Base-by-base conservation (phyloP, 1,284 basidiomycete species). In the Fomitopsis palustris region DNA sequence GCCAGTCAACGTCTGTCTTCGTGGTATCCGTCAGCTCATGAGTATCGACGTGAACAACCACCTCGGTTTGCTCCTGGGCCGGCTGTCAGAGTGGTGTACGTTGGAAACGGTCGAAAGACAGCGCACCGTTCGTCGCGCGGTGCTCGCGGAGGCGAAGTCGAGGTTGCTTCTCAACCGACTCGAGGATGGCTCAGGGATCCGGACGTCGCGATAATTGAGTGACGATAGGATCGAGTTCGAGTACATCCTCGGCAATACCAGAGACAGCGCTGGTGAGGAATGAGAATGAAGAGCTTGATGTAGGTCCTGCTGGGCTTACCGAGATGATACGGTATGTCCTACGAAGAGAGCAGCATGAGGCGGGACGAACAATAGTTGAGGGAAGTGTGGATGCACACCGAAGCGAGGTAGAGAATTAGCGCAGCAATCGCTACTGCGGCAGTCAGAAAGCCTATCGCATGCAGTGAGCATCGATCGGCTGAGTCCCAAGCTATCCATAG, bases 181-280 rank as follows among this genome's bases (percentile, higher is more conserved):
- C 2, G 33, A 21, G 8, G 31, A 52, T 4, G 31, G 25, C 17
- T 35, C 49, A n/a, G 49, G 49, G 12, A 9, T 3, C 31, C 8
- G 17, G 31, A 52, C 49, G 8, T 58, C 42, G 23, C 57, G 57
- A 17, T 52, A 47, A 41, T 58, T 58, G 51, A 58, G 57, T 14
- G 57, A 58, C 3, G 57, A 53, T 7, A 58, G 39, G n/a, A 58
- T 47, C 14, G 52, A 37, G 37, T 58, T 58, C 7, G 43, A 29
- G n/a, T 58, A 54, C 52, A 58, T 21, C 14, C 57, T 23, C 12
- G 57, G 57, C 27, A 58, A 37, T 7, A 58, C 21, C 8, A 58
- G 29, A 8, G 57, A 53, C 4, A 58, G 16, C 3, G 57, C 57
- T 58, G 27, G 10, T 9, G 29, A n/a, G 19, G 1, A 27, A 4